Evolutionary conservation across 2,329 filamentous ascomycete species (phyloP).

Genomic region (Parastagonospora nodorum): DNA sequence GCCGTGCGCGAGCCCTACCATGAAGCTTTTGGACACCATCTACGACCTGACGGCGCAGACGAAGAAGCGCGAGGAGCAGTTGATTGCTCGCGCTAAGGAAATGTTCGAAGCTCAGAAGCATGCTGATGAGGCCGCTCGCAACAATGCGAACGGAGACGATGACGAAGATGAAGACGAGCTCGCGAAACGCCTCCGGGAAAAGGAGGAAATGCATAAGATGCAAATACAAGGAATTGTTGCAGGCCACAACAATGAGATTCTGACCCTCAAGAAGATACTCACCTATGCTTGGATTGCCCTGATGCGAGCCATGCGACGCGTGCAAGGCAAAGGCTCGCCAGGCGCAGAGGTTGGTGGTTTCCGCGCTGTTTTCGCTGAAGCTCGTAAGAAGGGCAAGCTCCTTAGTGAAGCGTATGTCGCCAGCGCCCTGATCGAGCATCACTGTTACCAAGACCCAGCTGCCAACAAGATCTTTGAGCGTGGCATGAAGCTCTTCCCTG

Average conservation of each 20-base stretch:
- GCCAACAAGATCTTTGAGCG: conserved; percentile 96
- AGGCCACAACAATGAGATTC: conserved; percentile 73
- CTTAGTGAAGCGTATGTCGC: conserved; percentile 96
- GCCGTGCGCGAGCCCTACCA: conserved; percentile 81
- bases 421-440: conserved; percentile 88
- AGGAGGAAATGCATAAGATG: conserved; percentile 58
- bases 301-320: conserved; percentile 89
- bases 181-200: conserved; percentile 45
- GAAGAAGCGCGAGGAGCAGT: conserved; percentile 68
- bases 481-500: conserved; percentile 89
- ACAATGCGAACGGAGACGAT: conserved; percentile 51
- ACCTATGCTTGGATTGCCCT: conserved; percentile 95
- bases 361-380: conserved; percentile 86
- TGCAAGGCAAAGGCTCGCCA: conserved; percentile 76
- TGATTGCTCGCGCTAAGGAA: conserved; percentile 61
- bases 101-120: conserved; percentile 54
- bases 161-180: conserved; percentile 59
- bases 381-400: conserved; percentile 82
- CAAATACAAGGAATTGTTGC: conserved; percentile 65
- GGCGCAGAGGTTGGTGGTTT: conserved; percentile 71
- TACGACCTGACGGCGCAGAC: conserved; percentile 81
- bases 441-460: conserved; percentile 92
- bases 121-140: conserved; percentile 47
- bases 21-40: conserved; percentile 81
- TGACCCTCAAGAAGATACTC: conserved; percentile 79